A percentile compares a stretch with the other conserved stretches of the same genome.
Conservation (phyloP, 768 basidiomycete species). For the Lanmaoa pseudosensibilis region DNA sequence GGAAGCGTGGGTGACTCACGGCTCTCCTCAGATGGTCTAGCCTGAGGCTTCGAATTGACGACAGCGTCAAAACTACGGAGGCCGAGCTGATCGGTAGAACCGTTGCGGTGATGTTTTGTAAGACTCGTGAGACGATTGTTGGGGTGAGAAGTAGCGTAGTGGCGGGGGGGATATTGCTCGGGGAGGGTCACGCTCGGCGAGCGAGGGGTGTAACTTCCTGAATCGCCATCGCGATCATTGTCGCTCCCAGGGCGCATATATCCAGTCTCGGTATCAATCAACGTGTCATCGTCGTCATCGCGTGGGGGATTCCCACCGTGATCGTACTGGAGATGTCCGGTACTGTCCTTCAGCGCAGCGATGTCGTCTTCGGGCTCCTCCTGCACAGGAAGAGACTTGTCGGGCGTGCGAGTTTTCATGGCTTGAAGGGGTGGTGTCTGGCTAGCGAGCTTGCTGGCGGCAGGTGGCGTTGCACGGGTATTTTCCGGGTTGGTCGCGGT, state of each 20-base stretch:
- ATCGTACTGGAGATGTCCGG: conserved; percentile 40
- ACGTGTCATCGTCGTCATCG: conserved; percentile 48
- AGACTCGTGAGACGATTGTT: conserved; percentile 36
- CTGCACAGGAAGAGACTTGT: conserved; percentile 73
- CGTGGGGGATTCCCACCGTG: conserved; percentile 37
- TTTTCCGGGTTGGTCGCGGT: conserved; percentile 20
- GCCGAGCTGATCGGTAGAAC: conserved; percentile 60
- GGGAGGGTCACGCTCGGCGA: conserved; percentile 66
- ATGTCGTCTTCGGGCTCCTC: conserved; percentile 74
- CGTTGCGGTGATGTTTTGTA: conserved; percentile 53
- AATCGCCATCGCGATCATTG: conserved; percentile 48
- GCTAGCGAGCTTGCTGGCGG: conserved; percentile 39
- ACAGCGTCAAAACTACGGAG: conserved; percentile 59
- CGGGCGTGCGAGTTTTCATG: conserved; percentile 57
- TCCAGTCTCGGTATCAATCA: conserved; percentile 42
- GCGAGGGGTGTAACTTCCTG: conserved; percentile 62
- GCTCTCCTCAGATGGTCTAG: conserved; percentile 25
- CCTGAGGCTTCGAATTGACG: conserved; percentile 47
- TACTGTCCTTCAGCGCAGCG: conserved; percentile 36
- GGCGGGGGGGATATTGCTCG: conserved; percentile 38
- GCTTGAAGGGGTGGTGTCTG: conserved; percentile 59
- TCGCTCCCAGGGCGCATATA: conserved; percentile 34
- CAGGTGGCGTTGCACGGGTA: conserved; percentile 36
- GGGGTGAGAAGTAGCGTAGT: conserved; percentile 32
- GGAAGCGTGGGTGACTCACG: conserved; percentile 27